phyloP scores from a whole-genome alignment of 495 filamentous ascomycete species.

The Schizothecium vesticola region DNA sequence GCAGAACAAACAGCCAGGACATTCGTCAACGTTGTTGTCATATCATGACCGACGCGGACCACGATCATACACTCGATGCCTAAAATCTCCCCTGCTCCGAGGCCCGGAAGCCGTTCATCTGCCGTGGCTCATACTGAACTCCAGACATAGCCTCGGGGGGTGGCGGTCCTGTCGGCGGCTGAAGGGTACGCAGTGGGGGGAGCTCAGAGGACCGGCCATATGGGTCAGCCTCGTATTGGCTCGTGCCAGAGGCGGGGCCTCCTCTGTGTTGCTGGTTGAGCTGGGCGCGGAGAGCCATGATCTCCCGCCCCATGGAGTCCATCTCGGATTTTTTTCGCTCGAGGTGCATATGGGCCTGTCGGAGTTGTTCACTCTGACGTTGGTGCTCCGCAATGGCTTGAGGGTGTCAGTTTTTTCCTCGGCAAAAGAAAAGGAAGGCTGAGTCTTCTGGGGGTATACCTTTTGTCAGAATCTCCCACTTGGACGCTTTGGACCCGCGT shows the following conservation, averaged over 20 bases:
- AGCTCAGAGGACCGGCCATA: constrained; percentile 37
- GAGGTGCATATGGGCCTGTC: constrained; percentile 31
- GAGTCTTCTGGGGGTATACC: constrained; percentile 47
- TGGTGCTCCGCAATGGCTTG: constrained; percentile 53
- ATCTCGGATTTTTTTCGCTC: constrained; percentile 37
- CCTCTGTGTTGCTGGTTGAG: constrained; percentile 15
- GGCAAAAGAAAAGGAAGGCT: background rate
- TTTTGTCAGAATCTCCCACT: constrained; percentile 98
- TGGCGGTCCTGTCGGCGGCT: constrained; percentile 11
- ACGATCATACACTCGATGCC: background rate
- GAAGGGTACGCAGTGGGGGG: constrained; percentile 42
- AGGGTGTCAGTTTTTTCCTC: background rate
- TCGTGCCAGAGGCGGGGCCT: constrained; percentile 14
- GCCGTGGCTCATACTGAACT: constrained; percentile 47
- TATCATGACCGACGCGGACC: background rate
- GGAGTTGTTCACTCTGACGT: constrained; percentile 36
- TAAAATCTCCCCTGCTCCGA: background rate
- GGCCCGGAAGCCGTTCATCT: constrained; percentile 32
- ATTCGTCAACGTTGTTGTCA: too few relatives aligned
- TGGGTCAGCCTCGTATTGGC: constrained; percentile 23
- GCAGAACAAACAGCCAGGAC: too few relatives aligned
- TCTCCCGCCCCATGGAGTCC: constrained; percentile 44
- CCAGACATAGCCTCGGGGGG: constrained; percentile 48
- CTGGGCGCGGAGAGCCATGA: constrained; percentile 39
- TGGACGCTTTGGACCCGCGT: constrained; percentile 89